Base-by-base conservation (phyloP, 176 grass and related monocot genomes). In the Elymus sibiricus region DNA sequence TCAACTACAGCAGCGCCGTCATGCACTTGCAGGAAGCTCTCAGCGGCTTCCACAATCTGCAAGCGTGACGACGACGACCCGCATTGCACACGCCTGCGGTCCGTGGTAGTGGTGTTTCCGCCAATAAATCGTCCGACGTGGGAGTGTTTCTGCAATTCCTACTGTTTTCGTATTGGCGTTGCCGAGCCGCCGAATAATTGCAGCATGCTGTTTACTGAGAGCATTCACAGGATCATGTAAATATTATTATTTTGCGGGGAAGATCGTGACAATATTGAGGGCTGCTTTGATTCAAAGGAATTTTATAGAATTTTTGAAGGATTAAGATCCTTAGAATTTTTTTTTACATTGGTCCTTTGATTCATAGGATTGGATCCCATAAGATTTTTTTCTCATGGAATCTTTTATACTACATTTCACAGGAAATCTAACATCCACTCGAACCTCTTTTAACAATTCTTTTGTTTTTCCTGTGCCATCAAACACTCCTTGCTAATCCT, bases 1-100 rank as follows among this genome's bases (percentile, higher is more conserved):
- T 97, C 1, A 97, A 91, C 85, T 94, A 97, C 84, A 88, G 90
- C 85, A 29, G 92, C 85, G 92, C 94, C 15, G 83, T 94, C 28
- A 73, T 69, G 83, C 89, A 90, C 74, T 28, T 97, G 47, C 92
- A 94, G 67, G 89, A 89, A 71, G 82, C 87, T 49, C 80, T 90
- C 9, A 84, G 69, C 63, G 83, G 44, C 47, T 78, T 82, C 71
- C 80, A 60, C 63, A 78, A 82, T 11, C 19, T 79, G 62, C 80
- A 87, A 70, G 77, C 72, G 1, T 88, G 89, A 73, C 16, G 26
- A 15, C 19, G 17, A 4, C 4, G 4, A 9, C 16, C 72, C 0
- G 22, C 74, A 1, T 68, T 17, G 21, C 60, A 22, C n/a, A 19
- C 58, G 25, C 47, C 5, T 8, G 21, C 24, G 28, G 79, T 34